Percentiles rank a stretch among this genome's conserved stretches.
phyloP scores from a whole-genome alignment of 2,329 filamentous ascomycete species.

The Aspergillus proliferans region DNA sequence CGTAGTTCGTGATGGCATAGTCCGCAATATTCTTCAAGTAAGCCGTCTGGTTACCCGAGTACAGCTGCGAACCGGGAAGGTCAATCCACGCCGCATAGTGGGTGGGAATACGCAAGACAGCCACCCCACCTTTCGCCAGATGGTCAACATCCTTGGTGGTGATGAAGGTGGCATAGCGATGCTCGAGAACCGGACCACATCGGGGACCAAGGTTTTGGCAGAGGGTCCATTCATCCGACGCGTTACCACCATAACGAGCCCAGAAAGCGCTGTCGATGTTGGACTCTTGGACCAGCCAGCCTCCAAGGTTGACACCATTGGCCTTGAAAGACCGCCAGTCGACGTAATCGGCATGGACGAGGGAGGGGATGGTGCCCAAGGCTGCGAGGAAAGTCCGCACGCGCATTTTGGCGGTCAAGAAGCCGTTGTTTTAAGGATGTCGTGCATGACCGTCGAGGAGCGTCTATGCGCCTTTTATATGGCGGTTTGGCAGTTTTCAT shows the following conservation, averaged over 20 bases:
- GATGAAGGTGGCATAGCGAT: slow-evolving; percentile 14
- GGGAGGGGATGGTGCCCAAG: slow-evolving; percentile 1
- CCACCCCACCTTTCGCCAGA: slow-evolving; percentile 7
- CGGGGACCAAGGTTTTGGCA: slow-evolving; percentile 8
- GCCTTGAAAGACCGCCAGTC: slow-evolving; percentile 16
- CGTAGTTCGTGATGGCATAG: slow-evolving; percentile 17
- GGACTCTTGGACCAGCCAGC: slow-evolving; percentile 21
- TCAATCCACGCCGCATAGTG: slow-evolving; percentile 16
- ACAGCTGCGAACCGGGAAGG: slow-evolving; percentile 19
- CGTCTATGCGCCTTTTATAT: too few relatives aligned
- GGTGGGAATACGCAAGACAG: slow-evolving; percentile 12
- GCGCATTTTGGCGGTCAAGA: neutral
- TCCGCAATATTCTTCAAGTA: slow-evolving; percentile 15
- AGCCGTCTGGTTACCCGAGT: slow-evolving; percentile 17
- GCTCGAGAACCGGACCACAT: slow-evolving; percentile 10
- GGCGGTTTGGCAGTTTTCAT: neutral
- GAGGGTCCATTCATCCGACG: slow-evolving; percentile 20
- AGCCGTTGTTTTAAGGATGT: too few relatives aligned
- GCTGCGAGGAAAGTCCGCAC: neutral
- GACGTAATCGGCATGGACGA: slow-evolving; percentile 6
- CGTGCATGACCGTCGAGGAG: too few relatives aligned
- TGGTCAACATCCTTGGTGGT: slow-evolving; percentile 9
- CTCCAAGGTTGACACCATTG: slow-evolving; percentile 19
- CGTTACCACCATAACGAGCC: slow-evolving; percentile 13
- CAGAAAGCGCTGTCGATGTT: slow-evolving; percentile 19